A percentile compares a stretch with the other conserved stretches of the same genome.
phyloP scores from a whole-genome alignment of 306 rosid genomes.

The Arachis stenosperma region DNA sequence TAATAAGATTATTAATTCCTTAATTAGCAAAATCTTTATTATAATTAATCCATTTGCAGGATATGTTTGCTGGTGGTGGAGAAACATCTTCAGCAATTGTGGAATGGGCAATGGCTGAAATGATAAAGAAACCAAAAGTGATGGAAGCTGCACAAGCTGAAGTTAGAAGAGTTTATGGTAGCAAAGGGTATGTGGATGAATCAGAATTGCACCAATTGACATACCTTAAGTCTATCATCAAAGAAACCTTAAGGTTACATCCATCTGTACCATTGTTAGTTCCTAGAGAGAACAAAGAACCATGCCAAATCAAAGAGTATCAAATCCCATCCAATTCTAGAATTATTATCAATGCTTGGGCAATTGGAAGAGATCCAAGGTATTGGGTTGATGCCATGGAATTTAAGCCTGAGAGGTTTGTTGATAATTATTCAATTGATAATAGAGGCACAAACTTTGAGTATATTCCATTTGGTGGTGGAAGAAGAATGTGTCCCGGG shows the following conservation, averaged over 20 bases:
- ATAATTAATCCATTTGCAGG: conserved; percentile 32
- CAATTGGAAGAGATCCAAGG: conserved; percentile 37
- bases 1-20: too few species aligned
- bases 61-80: conserved; percentile 51
- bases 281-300: conserved; percentile 38
- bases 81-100: conserved; percentile 39
- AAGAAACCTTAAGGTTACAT: conserved; percentile 43
- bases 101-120: conserved; percentile 58
- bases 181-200: conserved; percentile 40
- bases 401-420: conserved; percentile 33
- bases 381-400: conserved; percentile 30
- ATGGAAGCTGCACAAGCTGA: conserved; percentile 51
- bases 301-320: conserved; percentile 34
- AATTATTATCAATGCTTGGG: conserved; percentile 42
- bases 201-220: conserved; percentile 12
- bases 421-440: conserved; percentile 13
- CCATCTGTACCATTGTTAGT: conserved; percentile 37
- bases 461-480: conserved; percentile 42
- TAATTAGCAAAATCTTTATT: too few species aligned
- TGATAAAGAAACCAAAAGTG: conserved; percentile 44
- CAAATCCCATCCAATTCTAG: conserved; percentile 34
- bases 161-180: conserved; percentile 38
- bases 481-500: conserved; percentile 50
- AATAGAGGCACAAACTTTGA: conserved; percentile 29
- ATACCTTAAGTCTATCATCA: conserved; percentile 24